Conservation (phyloP, 768 basidiomycete species). For the Pleurotus pulmonarius region DNA sequence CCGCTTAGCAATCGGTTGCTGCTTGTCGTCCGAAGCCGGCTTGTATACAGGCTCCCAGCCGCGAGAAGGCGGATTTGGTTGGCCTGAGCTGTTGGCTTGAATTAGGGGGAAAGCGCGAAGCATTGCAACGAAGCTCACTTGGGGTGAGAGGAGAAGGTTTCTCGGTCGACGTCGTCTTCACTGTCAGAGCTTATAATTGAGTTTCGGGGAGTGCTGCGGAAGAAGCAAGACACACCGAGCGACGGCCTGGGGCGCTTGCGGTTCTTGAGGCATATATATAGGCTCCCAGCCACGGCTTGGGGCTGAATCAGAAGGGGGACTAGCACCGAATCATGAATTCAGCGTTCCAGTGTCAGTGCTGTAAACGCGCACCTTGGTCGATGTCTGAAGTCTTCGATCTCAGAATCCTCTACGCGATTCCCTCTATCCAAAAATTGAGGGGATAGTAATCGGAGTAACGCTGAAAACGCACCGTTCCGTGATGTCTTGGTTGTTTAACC, state of each 20-base stretch:
- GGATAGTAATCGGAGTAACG: background rate
- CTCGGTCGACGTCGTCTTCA: background rate
- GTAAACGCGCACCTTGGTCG: background rate
- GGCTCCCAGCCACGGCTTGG: slow-evolving; percentile 3
- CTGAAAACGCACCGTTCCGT: background rate
- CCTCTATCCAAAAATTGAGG: background rate
- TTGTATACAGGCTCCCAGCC: background rate
- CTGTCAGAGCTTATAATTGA: background rate
- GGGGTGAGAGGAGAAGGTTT: background rate
- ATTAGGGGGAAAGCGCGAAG: no score
- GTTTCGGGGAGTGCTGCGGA: no score
- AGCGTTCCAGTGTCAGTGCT: background rate
- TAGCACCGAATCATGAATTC: background rate
- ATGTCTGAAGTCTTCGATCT: background rate
- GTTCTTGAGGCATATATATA: background rate
- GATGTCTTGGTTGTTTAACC: background rate
- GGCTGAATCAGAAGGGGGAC: background rate
- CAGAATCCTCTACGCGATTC: background rate
- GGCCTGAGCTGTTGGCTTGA: no score
- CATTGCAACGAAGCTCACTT: no score
- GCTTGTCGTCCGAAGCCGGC: background rate
- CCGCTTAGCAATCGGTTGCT: background rate
- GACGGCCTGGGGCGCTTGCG: background rate
- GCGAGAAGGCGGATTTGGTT: background rate
- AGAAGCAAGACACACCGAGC: background rate